phyloP scores from a whole-genome alignment of 2,329 filamentous ascomycete species.

The Nigrospora osmanthi region DNA sequence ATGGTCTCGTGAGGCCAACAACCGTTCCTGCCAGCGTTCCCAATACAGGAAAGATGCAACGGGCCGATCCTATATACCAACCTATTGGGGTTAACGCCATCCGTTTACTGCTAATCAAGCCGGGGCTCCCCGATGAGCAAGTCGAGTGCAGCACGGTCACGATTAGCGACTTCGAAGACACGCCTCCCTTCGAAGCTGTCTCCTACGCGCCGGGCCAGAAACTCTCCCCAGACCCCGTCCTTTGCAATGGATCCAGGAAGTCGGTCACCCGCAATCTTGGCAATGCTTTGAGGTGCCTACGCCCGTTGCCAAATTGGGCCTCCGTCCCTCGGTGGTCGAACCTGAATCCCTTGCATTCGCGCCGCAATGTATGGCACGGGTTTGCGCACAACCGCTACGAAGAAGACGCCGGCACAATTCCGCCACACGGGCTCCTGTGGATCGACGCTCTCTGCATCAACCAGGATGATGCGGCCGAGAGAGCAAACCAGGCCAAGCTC shows the following conservation, averaged over 20 bases:
- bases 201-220: conserved; percentile 11
- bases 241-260: conserved; percentile 10
- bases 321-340: conserved; percentile 9
- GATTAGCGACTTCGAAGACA: conserved; percentile 5
- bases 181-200: conserved; percentile 10
- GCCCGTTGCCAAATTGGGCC: conserved; percentile 7
- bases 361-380: conserved; percentile 6
- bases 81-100: conserved; percentile 6
- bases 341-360: conserved; percentile 8
- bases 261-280: conserved; percentile 9
- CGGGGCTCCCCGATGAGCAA: conserved; percentile 9
- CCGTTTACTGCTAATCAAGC: conserved; percentile 7
- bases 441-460: conserved; percentile 13
- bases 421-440: conserved; percentile 7
- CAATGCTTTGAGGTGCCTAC: conserved; percentile 10
- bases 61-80: conserved; percentile 2
- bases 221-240: conserved; percentile 7
- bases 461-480: conserved; percentile 8
- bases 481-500: conserved; percentile 8
- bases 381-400: conserved; percentile 10
- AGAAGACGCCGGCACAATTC: conserved; percentile 4
- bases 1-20: too few species aligned
- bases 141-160: conserved; percentile 9
- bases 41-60: too few species aligned
- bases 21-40: too few species aligned